Percentiles rank a stretch among this genome's conserved stretches.
Conservation (phyloP, 345 rosid species). For the Moringa oleifera region DNA sequence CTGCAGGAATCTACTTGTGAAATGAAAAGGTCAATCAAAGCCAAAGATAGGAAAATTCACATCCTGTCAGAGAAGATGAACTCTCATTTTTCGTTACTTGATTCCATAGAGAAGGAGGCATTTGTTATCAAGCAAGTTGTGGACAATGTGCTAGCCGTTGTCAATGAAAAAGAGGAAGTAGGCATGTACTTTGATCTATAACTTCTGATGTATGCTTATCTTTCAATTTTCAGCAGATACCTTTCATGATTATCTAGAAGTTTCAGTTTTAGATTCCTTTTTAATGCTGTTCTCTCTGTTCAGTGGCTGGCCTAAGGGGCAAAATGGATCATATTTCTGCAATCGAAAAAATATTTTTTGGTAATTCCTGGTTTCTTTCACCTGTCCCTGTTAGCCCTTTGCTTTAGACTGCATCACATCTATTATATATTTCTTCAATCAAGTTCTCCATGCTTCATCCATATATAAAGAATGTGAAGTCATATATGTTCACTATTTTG, state of each 20-base stretch:
- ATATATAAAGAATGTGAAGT: too few species aligned
- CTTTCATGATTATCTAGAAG: slow-evolving; percentile 3
- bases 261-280: slow-evolving; percentile 6
- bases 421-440: not conserved
- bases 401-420: not conserved
- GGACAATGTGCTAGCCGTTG: slow-evolving; percentile 45
- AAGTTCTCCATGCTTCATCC: too few species aligned
- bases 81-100: slow-evolving; percentile 63
- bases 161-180: slow-evolving; percentile 68
- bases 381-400: slow-evolving; percentile 13
- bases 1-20: slow-evolving; percentile 68
- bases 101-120: slow-evolving; percentile 78
- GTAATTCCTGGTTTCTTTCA: slow-evolving; percentile 29
- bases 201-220: slow-evolving; percentile 10
- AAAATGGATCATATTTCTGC: slow-evolving; percentile 56
- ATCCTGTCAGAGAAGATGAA: slow-evolving; percentile 47
- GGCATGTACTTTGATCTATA: slow-evolving; percentile 47
- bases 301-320: slow-evolving; percentile 64
- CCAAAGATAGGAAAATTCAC: slow-evolving; percentile 45
- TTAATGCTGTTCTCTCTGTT: slow-evolving; percentile 18
- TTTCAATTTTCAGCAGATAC: slow-evolving; percentile 1
- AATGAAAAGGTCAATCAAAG: slow-evolving; percentile 57
- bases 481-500: not conserved
- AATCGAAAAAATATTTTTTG: slow-evolving; percentile 44
- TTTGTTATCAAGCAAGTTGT: slow-evolving; percentile 50